Conservation (phyloP, 2,329 filamentous ascomycete genomes). For the Epichloe gansuensis region DNA sequence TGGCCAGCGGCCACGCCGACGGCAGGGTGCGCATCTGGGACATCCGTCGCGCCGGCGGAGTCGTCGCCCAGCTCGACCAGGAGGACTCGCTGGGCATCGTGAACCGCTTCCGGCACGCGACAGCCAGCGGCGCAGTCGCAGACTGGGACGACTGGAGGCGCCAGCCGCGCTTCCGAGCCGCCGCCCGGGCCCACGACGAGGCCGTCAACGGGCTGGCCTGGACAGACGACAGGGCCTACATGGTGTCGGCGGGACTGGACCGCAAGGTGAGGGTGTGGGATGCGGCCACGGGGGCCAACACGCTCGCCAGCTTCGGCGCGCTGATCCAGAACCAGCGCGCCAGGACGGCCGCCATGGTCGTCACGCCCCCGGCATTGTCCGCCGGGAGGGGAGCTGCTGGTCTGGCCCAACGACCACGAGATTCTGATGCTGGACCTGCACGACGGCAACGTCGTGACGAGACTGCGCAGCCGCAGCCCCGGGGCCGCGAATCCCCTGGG, state of each 20-base stretch:
- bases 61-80: conserved; percentile 68
- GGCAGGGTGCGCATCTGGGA: conserved; percentile 81
- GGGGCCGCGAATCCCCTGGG: conserved; percentile 36
- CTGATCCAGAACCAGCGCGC: conserved; percentile 62
- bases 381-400: conserved; percentile 47
- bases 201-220: conserved; percentile 77
- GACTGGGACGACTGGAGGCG: conserved; percentile 13
- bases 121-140: conserved; percentile 14
- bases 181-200: conserved; percentile 60
- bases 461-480: conserved; percentile 56
- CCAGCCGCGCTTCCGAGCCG: conserved; percentile 30
- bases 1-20: conserved; percentile 77
- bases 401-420: conserved; percentile 74
- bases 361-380: conserved; percentile 48
- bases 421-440: conserved; percentile 71
- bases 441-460: conserved; percentile 59
- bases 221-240: conserved; percentile 65
- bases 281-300: conserved; percentile 68
- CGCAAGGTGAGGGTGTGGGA: conserved; percentile 81
- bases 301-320: conserved; percentile 77
- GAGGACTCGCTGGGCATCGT: conserved; percentile 67
- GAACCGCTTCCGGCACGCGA: conserved; percentile 24
- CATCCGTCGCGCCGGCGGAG: conserved; percentile 63
- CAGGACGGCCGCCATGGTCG: conserved; percentile 47
- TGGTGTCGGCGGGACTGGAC: conserved; percentile 77